Conservation (phyloP, 1,284 basidiomycete species). For the Butyriboletus appendiculatus region DNA sequence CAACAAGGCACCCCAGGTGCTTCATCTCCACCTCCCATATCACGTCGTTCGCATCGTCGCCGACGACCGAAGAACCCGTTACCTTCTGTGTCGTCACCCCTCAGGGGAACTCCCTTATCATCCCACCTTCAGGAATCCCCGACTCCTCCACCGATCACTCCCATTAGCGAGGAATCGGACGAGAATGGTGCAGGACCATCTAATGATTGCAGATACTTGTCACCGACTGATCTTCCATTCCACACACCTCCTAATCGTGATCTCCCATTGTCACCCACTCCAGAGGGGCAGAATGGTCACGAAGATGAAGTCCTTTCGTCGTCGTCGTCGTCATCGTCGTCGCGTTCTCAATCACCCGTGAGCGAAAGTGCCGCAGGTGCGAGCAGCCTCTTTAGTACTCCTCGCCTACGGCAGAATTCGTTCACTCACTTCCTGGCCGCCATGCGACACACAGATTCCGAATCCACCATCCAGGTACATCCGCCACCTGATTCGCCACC, state of each 20-base stretch:
- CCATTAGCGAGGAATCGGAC: conserved; percentile 65
- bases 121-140: conserved; percentile 46
- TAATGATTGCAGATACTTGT: conserved; percentile 54
- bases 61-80: conserved; percentile 49
- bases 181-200: conserved; percentile 48
- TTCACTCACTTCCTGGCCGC: conserved; percentile 62
- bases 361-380: conserved; percentile 64
- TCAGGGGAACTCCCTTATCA: conserved; percentile 45
- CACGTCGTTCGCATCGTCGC: conserved; percentile 61
- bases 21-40: conserved; percentile 47
- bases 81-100: conserved; percentile 56
- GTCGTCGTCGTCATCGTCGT: conserved; percentile 40
- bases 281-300: conserved; percentile 25
- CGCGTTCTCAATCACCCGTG: conserved; percentile 54
- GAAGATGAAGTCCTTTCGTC: conserved; percentile 36
- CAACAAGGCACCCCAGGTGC: conserved; percentile 46
- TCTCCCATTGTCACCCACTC: conserved; percentile 47
- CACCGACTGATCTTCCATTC: conserved; percentile 65
- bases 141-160: conserved; percentile 76
- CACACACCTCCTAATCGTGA: conserved; percentile 53
- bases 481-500: conserved; percentile 74
- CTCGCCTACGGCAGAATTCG: conserved; percentile 58
- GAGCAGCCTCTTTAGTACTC: conserved; percentile 73
- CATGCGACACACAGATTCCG: conserved; percentile 58
- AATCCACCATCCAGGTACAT: conserved; percentile 66